Base-by-base conservation (phyloP, 1,139 yeast genomes). In the Blastobotrys capitulatus region DNA sequence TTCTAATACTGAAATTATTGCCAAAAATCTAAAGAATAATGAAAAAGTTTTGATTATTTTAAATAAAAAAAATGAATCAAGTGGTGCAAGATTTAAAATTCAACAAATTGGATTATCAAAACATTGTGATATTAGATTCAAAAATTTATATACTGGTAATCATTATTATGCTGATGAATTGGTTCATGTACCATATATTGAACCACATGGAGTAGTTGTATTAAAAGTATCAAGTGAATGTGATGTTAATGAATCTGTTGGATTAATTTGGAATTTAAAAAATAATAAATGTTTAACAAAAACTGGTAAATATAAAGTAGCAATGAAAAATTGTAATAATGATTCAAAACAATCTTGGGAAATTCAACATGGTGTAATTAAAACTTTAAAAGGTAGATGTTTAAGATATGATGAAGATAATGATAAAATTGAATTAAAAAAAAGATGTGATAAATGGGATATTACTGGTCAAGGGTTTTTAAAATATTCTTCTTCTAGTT, bases 11-110 rank as follows among this genome's bases (percentile, higher is more conserved):
- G 50, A 47, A 20, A 47, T 47, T 27, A 32, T 47, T 18, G 26
- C 50, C 6, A 37, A 39, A 45, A 27, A 36, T 8, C 25, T 47
- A 27, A 9, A 47, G 12, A 47, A 47, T 19, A 47, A 47, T n/a
- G 50, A 47, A 16, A 42, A 47, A 10, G 19, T 47, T 20, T 25
- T 47, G 22, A 35, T 47, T 6, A 40, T 47, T 10, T 34, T 47
- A 32, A 47, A 47, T 38, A 27, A 26, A 15, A 40, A 29, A n/a
- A 31, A 22, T 26, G 12, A 20, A 3, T 3, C 3, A 6, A 29
- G 10, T 29, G 32, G 32, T 12, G 32, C 32, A 29, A 10, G 32
- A 13, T 29, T 29, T 13, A 29, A 29, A 29, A 29, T 29, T 13
- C 12, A 13, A 12, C 32, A 29, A 13, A 3, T 29, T 6, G 32